These are phyloP conservation scores for Thozetella sp. DNA, from an alignment of 495 filamentous ascomycete species.

Conservation along the genomic window DNA sequence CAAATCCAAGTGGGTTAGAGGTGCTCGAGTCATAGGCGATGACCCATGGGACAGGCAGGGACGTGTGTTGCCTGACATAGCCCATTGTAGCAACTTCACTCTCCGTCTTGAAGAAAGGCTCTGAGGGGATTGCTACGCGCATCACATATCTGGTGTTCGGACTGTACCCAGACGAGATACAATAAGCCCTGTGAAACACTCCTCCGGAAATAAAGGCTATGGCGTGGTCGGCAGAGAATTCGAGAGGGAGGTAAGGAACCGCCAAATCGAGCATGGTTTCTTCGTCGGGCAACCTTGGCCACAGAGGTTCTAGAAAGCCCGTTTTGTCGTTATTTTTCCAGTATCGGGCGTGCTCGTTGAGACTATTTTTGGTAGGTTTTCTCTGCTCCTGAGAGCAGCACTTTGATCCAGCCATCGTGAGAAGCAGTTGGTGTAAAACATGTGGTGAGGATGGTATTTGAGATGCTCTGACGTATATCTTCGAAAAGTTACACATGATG, in stretches of 20 bases:
- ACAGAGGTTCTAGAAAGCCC: conserved; percentile 11
- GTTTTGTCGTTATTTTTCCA: conserved; percentile 9
- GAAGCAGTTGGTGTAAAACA: too few species aligned
- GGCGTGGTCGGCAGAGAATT: conserved; percentile 6
- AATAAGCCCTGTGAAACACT: conserved; percentile 13
- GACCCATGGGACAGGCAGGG: conserved; percentile 41
- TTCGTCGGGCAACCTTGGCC: conserved; percentile 6
- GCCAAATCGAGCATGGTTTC: conserved; percentile 2
- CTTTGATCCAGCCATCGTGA: too few species aligned
- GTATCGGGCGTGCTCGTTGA: conserved; percentile 6
- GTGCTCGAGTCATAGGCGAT: conserved; percentile 36
- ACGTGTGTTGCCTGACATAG: conserved; percentile 34
- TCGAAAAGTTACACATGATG: too few species aligned
- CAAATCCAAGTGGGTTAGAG: conserved; percentile 43
- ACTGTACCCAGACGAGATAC: conserved; percentile 2
- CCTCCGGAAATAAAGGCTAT: conserved; percentile 9
- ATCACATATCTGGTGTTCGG: conserved; percentile 23
- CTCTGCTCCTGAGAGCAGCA: too few species aligned
- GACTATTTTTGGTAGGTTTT: background rate
- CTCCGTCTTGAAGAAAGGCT: conserved; percentile 42
- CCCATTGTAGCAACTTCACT: conserved; percentile 53
- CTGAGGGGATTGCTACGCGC: conserved; percentile 43
- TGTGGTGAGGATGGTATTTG: too few species aligned
- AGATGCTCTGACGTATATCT: too few species aligned
- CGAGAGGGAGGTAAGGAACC: background rate